Evolutionary conservation across 345 rosid genomes (phyloP), one percentile per base, ranked within the genome.

Genomic region (Abelmoschus esculentus): DNA sequence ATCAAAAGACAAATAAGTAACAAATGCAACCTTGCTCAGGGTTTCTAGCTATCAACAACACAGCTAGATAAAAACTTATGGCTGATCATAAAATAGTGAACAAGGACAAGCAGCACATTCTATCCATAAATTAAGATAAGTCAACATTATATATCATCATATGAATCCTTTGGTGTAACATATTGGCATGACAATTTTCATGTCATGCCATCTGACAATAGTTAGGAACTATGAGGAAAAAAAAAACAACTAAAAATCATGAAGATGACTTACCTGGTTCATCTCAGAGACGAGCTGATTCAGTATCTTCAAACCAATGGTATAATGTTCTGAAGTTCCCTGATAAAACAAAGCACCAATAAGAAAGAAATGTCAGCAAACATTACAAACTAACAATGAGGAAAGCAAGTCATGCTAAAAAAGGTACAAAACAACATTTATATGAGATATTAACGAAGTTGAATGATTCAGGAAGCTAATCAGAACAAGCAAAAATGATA

Each of bases 271-370:
- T 58, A 92, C 99, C 96, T 89, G 98, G 82, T 92, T 96, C 95
- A 96, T 96, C 89, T 96, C 99, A 77, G 90, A 87, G 42, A 96
- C 98, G 36, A 96, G 92, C 73, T 96, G 99, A 85, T 92, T 90
- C 72, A 96, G 75, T 76, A 96, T 92, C 90, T 88, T 92, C 87
- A 96, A 80, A 54, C 98, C 99, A 81, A 96, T 90, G 76, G 86
- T 84, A 80, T 86, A 92, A 79, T 92, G 97, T 80, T 84, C 86
- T 10, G 97, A 78, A 36, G 95, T 81, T 72, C 90, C 96, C 99
- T 96, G 84, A 54, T 54, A n/a, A 74, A 79, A 38, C 11, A 75
- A 22, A 65, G 47, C 12, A 9, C 75, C 29, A 61, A 67, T 26
- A 60, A 75, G 66, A 47, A 75, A 63, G 53, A 22, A 66, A 49